Base-by-base conservation (phyloP, 306 rosid genomes). In the Vicia villosa region DNA sequence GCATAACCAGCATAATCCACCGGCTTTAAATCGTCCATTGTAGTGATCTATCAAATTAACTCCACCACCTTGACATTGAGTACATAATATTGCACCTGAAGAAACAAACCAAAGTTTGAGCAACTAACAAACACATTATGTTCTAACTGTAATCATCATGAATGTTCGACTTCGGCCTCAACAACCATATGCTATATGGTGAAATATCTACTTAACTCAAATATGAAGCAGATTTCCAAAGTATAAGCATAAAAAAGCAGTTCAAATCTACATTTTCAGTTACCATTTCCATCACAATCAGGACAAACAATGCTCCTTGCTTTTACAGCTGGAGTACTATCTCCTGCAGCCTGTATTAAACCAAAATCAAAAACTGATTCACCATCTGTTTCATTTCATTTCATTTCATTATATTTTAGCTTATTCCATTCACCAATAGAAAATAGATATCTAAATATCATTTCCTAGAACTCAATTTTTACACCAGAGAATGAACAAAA, bases 1-100 rank as follows among this genome's bases (percentile, higher is more conserved):
- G 97, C 99, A 95, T 72, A 95, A 75, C 99, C 99, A 95, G 79
- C 99, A 95, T 50, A 91, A 42, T 74, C 86, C 90, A 71, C 99
- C 99, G 1, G 95, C 99, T 82, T 95, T 95, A 54, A 83, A 91
- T 73, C 68, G 95, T 47, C 99, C 99, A 37, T 91, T 89, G 88
- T 86, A 95, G 85, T 91, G 99, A 85, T 95, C 99, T 22, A 62
- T 88, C 37, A 89, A 80, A 74, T 95, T 95, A 32, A 95, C 91
- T 69, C 99, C 99, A 22, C 72, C 38, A 38, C 99, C 97, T 81
- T 91, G 10, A 81, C 99, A 95, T 68, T 95, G 99, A 66, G 76
- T 6, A 60, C 99, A 91, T 28, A 0, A 2, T 40, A 58, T 68
- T 10, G 96, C 95, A 82, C 99, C 99, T 95, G 76, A 3, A 26